Evolutionary conservation across 2,329 filamentous ascomycete species (phyloP), one percentile per base, ranked within the genome.

Genomic region (Xylariaceae sp.): DNA sequence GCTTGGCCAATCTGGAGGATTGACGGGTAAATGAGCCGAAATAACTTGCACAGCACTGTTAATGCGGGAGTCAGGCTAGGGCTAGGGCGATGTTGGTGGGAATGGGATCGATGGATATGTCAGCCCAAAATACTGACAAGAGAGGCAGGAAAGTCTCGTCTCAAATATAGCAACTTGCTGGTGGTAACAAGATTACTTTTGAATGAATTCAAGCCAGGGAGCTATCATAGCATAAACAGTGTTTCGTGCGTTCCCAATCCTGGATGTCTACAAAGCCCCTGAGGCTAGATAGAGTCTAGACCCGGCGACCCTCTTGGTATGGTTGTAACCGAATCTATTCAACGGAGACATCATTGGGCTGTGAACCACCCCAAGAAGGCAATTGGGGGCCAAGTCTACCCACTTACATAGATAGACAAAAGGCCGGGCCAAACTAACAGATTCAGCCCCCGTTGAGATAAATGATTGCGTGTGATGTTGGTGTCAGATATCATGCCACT

Each of bases 241-340:
- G 32, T 37, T 37, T 10, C 32, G 32, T 7, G 32, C 32, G 32
- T 12, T 37, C 9, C 32, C 14, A 12, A 12, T 37, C 32, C 12
- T 37, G 32, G 32, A 37, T 37, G 32, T 37, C 32, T 37, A 14
- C 32, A 16, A 37, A 37, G 14, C 32, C 32, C 32, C 32, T 37
- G 32, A 37, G 32, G 32, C 32, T 37, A 37, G 32, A 37, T 37
- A 37, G 32, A 37, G 32, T 59, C 54, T 57, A 58, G 60, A 49
- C 54, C 50, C 29, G 54, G 50, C 45, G 40, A 23, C 48, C 29
- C 40, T 12, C 40, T 26, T 32, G 53, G 40, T 21, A 45, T 48
- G 32, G 45, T 52, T 44, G 54, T 50, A 52, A 50, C 53, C 41
- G 29, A 56, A 37, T 37, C 32, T 37, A 60, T 54, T 46, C 45